Evolutionary conservation across 257 asterid species (phyloP).

Genomic region (Solanum medicagineum): DNA sequence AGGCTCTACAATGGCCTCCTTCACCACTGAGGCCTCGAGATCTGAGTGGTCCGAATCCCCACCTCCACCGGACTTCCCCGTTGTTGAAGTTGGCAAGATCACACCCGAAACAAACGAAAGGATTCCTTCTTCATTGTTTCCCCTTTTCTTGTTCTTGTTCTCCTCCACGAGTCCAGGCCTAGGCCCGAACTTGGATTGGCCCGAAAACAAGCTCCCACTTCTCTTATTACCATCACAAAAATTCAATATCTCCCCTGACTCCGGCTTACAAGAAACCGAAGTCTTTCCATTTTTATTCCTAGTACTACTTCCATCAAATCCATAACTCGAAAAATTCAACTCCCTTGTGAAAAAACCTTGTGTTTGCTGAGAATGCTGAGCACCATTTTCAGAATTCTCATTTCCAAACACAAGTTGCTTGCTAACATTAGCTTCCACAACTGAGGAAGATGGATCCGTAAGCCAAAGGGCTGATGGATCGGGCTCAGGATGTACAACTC

Average conservation of each 20-base stretch:
- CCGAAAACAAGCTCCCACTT: conserved; percentile 29
- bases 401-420: conserved; percentile 22
- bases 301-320: conserved; percentile 24
- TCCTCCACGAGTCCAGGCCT: neutral
- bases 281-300: conserved; percentile 3
- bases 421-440: conserved; percentile 15
- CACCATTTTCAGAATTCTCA: conserved; percentile 32
- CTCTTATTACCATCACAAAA: conserved; percentile 36
- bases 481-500: conserved; percentile 31
- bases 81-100: conserved; percentile 33
- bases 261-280: conserved; percentile 30
- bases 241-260: conserved; percentile 44
- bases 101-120: conserved; percentile 67
- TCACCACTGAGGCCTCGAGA: conserved; percentile 65
- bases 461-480: conserved; percentile 64
- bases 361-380: conserved; percentile 24
- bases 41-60: conserved; percentile 75
- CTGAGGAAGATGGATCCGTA: conserved; percentile 39
- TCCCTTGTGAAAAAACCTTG: conserved; percentile 23
- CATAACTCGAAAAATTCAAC: conserved; percentile 42
- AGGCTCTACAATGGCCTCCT: conserved; percentile 50
- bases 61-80: conserved; percentile 21
- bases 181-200: conserved; percentile 4
- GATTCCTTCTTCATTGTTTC: conserved; percentile 61
- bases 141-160: conserved; percentile 21